Evolutionary conservation across 805 yeast genomes (phyloP), one percentile per base, ranked within the genome.

Genomic region (Isabelozyma heimii): DNA sequence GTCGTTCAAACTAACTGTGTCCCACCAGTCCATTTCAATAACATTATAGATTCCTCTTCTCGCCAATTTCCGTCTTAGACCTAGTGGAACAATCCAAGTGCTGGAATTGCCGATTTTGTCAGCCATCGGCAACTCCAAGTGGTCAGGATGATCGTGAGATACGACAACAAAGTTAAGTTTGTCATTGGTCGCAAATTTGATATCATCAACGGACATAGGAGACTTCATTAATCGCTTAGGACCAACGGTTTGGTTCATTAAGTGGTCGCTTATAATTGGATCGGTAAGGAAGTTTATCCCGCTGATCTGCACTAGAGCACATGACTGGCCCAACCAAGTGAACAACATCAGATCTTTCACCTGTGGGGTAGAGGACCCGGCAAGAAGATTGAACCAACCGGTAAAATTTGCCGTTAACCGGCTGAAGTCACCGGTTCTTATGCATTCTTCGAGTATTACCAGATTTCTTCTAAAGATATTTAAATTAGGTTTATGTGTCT

Each of bases 101-200:
- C 86, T 73, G 3, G 66, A 54, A 54, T 88, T 84, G 10, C 87
- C 85, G 26, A 73, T 60, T 44, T 70, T 56, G 38, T 67, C 61
- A 13, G 84, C 80, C 8, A 87, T 72, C 28, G 75, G 81, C 48
- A 79, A 71, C 58, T 92, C 98, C 42, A 92, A 68, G 69, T 92
- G 98, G 65, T 92, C 98, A 1, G 97, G 98, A 60, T 92, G 98
- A 62, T 92, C 91, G 63, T 92, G 98, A 1, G 95, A 87, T 0
- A 92, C 96, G 16, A 92, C 61, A 0, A 90, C 84, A 48, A 84
- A 81, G 52, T 89, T 84, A 6, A 74, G 49, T 0, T 91, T 87
- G 39, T 70, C 66, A 9, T 90, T 87, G 14, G 75, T 67, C 8
- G 79, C 76, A 44, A 61, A 58, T 28, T 60, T 47, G 10, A 91